phyloP scores from a whole-genome alignment of 108 stramenopile genomes.

The Licmophora abbreviata region DNA sequence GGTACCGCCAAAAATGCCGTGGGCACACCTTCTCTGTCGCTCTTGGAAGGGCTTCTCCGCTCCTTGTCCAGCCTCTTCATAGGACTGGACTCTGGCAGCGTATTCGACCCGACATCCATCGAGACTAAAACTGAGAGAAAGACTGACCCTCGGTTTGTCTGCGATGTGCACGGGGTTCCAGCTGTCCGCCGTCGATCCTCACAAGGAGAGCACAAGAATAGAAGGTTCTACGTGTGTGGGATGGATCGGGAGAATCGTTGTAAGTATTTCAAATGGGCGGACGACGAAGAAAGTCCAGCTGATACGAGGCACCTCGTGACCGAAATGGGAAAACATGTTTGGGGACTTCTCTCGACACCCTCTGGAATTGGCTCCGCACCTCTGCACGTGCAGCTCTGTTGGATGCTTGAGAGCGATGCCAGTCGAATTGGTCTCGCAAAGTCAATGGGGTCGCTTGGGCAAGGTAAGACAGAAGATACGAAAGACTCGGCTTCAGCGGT shows the following conservation, averaged over 20 bases:
- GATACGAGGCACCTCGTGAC: background rate
- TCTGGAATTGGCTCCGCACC: background rate
- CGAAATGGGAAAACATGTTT: slow-evolving; percentile 6
- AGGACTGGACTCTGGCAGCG: too few species aligned
- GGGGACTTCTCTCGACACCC: slow-evolving; percentile 3
- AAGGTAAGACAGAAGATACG: too few species aligned
- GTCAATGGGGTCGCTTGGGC: too few species aligned
- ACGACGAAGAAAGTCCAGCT: slow-evolving; percentile 6
- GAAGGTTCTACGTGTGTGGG: slow-evolving; percentile 81
- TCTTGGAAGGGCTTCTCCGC: too few species aligned
- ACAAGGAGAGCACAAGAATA: slow-evolving; percentile 58
- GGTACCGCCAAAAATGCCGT: too few species aligned
- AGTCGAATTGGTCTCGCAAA: too few species aligned
- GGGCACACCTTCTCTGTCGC: too few species aligned
- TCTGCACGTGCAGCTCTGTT: slow-evolving; percentile 19
- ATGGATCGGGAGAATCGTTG: slow-evolving; percentile 56
- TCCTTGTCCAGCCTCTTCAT: too few species aligned
- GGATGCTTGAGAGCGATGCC: slow-evolving; percentile 12
- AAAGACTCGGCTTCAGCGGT: too few species aligned
- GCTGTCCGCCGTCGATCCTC: slow-evolving; percentile 63
- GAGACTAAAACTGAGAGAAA: slow-evolving; percentile 29
- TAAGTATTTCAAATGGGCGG: slow-evolving; percentile 52
- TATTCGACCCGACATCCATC: too few species aligned
- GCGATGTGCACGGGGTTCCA: slow-evolving; percentile 56
- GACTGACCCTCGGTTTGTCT: slow-evolving; percentile 52